Base-by-base conservation (phyloP, 805 yeast species). In the Wickerhamomyces ciferrii region DNA sequence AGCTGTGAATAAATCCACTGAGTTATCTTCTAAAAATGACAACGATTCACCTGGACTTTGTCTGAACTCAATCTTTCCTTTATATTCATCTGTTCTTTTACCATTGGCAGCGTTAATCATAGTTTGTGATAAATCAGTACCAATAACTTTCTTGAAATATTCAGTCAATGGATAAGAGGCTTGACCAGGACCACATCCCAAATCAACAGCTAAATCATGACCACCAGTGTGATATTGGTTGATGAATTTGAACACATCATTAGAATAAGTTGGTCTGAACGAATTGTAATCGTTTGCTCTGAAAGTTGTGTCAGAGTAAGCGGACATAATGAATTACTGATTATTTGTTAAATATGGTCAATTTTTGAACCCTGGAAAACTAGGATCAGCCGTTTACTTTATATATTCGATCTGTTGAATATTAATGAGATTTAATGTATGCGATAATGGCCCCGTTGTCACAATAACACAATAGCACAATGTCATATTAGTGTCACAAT, bases 161-260 rank as follows among this genome's bases (percentile, higher is more conserved):
- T 62, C 49, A 2, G 71, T 50, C 34, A 83, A 58, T 38, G 79
- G 78, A 48, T 74, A 69, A 0, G 91, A 75, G 1, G 84, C 92
- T 50, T 80, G 80, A 0, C 95, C 95, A 0, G 94, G 78, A 0
- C 96, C 96, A 62, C 90, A 84, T 0, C 94, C 96, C 4, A 84
- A 66, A 64, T 89, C 96, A 13, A 87, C 59, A 2, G 81, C 76
- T n/a, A 69, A 49, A 1, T 59, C 44, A 2, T 56, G 50, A 52
- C 62, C 46, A 53, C 74, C 65, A 15, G 59, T 58, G 58, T 78
- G 81, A 56, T 72, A 81, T 1, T 52, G 47, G 8, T 62, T 39
- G 21, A 84, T 51, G 27, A 61, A 59, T 1, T 70, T 57, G 55
- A 72, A 83, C 44, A 84, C 72, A 5, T 59, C 52, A 4, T 54